Evolutionary conservation across 306 rosid species (phyloP), one percentile per base, ranked within the genome.

Genomic region (Inga leiocalycina): DNA sequence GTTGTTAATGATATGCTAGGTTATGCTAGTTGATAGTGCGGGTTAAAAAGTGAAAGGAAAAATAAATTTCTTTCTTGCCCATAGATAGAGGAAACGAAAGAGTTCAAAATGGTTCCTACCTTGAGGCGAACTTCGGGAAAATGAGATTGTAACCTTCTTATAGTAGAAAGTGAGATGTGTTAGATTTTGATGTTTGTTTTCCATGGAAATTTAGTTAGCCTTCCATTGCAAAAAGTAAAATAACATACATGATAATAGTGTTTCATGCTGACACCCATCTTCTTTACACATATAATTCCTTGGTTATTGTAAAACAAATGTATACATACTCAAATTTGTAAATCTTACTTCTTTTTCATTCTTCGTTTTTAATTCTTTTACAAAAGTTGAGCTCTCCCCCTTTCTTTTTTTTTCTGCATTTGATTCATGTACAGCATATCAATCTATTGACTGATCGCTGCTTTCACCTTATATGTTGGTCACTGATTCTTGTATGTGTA

Each of bases 41-140:
- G 74, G 48, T 46, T 82, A 64, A n/a, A 70, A 77, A 78, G 70
- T 76, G 87, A 71, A 71, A 83, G 34, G 67, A 34, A 71, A 76
- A 80, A 10, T 19, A 19, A 75, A 72, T 62, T 72, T 16, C 54
- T 27, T 75, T 65, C 75, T 78, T 67, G 24, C 16, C 51, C 49
- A 65, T 81, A 73, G 52, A 37, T 37, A 52, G 52, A 8, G 16
- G 46, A 65, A 43, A 76, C 44, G 64, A 32, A 81, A 65, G 72
- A 66, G 17, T 74, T 84, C 54, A 30, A 45, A 76, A 64, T 81
- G 76, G 64, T 72, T 39, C 9, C 30, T 27, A 27, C 30, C 30
- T 27, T 27, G 30, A 19, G 10, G 54, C 3, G 3, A 74, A 85
- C 74, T n/a, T n/a, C 34, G 64, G 22, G 37, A 79, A 15, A 22